Evolutionary conservation across 139 green algal genomes (phyloP).

Genomic region (Volvox reticuliferus): DNA sequence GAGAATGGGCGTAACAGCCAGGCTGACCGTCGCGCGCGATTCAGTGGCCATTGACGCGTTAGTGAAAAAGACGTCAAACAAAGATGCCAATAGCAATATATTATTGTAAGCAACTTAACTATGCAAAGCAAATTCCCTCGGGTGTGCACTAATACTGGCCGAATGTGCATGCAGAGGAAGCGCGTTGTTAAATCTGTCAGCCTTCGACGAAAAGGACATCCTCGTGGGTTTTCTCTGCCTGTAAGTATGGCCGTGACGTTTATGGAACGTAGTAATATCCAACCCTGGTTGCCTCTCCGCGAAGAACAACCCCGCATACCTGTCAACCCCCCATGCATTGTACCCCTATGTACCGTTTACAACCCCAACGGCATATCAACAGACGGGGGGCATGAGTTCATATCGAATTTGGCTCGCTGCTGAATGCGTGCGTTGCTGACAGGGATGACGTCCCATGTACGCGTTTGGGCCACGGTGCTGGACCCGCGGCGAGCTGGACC

Average conservation of each 20-base stretch:
- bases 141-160: not conserved
- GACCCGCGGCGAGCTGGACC: not conserved
- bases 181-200: slow-evolving; percentile 53
- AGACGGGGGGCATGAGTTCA: too few species aligned
- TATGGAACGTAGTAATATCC: not conserved
- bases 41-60: slow-evolving; percentile 16
- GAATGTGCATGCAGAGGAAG: slow-evolving; percentile 50
- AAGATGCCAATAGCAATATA: not conserved
- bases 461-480: not conserved
- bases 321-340: not conserved
- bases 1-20: not conserved
- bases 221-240: slow-evolving; percentile 60
- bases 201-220: slow-evolving; percentile 41
- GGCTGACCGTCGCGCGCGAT: slow-evolving; percentile 13
- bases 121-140: too few species aligned
- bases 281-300: too few species aligned
- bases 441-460: slow-evolving; percentile 40
- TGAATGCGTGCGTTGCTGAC: not conserved
- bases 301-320: too few species aligned
- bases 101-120: slow-evolving; percentile 12
- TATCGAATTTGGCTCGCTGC: too few species aligned
- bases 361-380: not conserved
- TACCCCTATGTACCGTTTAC: not conserved
- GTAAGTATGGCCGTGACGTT: slow-evolving; percentile 29
- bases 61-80: not conserved